Percentiles rank a stretch among this genome's conserved stretches.
These are phyloP conservation scores for Fusarium sp. DNA, from an alignment of 2,329 filamentous ascomycete genomes.

Conservation along the genomic window DNA sequence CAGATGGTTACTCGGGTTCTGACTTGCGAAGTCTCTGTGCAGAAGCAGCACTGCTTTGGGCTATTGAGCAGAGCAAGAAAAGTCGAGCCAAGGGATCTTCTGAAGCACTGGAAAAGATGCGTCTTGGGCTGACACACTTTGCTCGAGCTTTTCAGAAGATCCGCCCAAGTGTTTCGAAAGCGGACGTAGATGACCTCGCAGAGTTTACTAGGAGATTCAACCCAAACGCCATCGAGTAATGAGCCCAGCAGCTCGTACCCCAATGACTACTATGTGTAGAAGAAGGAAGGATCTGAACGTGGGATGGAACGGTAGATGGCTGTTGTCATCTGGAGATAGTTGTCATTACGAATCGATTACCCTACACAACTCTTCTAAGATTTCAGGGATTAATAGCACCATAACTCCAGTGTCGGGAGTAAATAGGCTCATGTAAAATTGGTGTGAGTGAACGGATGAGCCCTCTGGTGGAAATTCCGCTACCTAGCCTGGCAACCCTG, in stretches of 20 bases:
- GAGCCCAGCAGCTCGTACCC: no score
- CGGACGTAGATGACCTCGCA: neutral
- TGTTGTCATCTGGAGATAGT: no score
- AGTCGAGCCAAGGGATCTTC: neutral
- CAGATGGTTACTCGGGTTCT: neutral
- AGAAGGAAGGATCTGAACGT: no score
- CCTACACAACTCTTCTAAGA: no score
- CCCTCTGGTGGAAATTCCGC: no score
- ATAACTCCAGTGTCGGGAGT: no score
- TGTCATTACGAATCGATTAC: no score
- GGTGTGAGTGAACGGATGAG: no score
- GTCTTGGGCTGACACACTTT: neutral
- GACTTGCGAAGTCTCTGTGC: constrained; percentile 1
- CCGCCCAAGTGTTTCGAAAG: neutral
- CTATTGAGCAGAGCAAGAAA: neutral
- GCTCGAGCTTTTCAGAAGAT: neutral
- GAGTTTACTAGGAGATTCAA: neutral
- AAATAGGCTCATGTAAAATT: no score
- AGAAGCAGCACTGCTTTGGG: neutral
- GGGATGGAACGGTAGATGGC: no score
- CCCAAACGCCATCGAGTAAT: neutral
- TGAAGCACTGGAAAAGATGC: neutral
- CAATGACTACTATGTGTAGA: no score
- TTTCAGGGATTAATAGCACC: no score
- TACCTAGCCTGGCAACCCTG: neutral